Base-by-base conservation (phyloP, 768 basidiomycete genomes). In the Calocybe gangraenosa region DNA sequence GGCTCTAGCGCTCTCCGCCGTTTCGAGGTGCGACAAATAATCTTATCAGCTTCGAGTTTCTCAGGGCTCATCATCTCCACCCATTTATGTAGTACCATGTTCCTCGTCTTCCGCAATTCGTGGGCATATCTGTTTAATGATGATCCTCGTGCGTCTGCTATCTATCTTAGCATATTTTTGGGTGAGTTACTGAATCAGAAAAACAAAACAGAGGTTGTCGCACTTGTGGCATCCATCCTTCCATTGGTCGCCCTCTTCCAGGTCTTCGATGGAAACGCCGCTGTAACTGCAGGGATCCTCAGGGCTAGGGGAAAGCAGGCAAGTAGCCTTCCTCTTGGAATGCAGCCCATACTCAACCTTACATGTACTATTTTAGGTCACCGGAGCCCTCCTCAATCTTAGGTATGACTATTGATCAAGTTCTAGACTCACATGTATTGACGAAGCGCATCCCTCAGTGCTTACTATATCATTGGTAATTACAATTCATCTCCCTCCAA, bases 231-330 rank as follows among this genome's bases (percentile, higher is more conserved):
- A 0, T 62, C 70, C 1, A 81, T 92, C 46, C 60, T 92, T 14
- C 87, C 89, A 0, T 66, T 87, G 3, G 79, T 94, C 3, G 79
- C 82, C 3, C 66, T 84, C n/a, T 87, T 83, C 73, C 87, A 95
- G 63, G 77, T 94, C 3, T 83, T 92, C 44, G 95, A 98, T 54
- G 89, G 83, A 1, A 69, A 81, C 7, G 60, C 73, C 3, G 81
- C 76, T 0, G 76, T 92, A 3, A 72, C 79, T 0, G 76, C 72
- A 5, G 92, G 92, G 3, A 78, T 96, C 48, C 73, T 97, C 44
- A 75, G 95, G 25, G 85, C 92, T 0, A 68, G 80, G 28, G 93
- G 93, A 19, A 87, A 84, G 63, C 87, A 87, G 64, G 82, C 71
- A 42, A 9, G 60, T 55, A 37, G 32, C 14, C 14, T 22, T 21